Conservation (phyloP, 2,329 filamentous ascomycete species). For the Colletotrichum abscissum region DNA sequence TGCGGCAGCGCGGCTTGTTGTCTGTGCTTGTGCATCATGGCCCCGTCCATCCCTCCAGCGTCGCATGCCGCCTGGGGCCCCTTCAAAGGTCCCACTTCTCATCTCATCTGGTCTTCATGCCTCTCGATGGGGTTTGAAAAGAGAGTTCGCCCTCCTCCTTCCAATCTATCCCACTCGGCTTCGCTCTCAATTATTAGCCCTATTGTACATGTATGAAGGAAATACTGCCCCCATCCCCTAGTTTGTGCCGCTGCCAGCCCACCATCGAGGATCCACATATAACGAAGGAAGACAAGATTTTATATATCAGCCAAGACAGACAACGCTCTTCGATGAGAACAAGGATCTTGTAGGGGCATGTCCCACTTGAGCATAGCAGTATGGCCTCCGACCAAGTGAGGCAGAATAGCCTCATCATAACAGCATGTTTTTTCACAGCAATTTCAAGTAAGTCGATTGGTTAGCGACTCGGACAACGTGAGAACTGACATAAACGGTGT, state of each 20-base stretch:
- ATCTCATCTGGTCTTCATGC: conserved; percentile 13
- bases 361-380: conserved; percentile 6
- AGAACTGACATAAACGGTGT: neutral
- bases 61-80: conserved; percentile 16
- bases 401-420: conserved; percentile 37
- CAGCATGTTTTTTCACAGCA: conserved; percentile 33
- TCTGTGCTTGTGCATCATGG: conserved; percentile 25
- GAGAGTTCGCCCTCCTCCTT: neutral
- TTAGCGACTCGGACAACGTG: too few species aligned
- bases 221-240: neutral
- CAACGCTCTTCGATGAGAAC: neutral
- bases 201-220: neutral
- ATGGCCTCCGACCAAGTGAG: conserved; percentile 38
- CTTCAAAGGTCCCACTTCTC: neutral
- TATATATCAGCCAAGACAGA: neutral
- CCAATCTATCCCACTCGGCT: neutral
- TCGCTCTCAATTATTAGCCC: neutral
- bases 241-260: neutral
- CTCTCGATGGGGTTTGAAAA: conserved; percentile 17
- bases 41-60: conserved; percentile 15
- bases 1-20: conserved; percentile 7
- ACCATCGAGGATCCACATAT: neutral
- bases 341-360: neutral
- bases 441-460: conserved; percentile 33
- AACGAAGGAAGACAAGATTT: neutral